phyloP scores from a whole-genome alignment of 331 rosid genomes.

The Malus hybrid region DNA sequence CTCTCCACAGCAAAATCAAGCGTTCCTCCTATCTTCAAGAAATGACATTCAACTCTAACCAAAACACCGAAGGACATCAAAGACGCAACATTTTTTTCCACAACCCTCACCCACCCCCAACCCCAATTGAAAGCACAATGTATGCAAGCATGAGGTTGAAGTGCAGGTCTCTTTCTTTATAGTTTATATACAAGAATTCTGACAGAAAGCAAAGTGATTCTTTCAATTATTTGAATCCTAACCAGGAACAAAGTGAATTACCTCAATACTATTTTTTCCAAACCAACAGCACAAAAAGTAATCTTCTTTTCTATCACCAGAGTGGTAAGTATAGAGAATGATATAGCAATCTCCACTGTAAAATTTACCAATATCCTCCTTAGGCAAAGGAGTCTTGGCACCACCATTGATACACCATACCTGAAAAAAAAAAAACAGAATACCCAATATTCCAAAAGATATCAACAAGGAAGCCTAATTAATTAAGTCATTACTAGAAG shows the following conservation, averaged over 20 bases:
- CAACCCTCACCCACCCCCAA: neutral
- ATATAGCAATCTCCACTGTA: constrained; percentile 95
- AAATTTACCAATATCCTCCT: constrained; percentile 81
- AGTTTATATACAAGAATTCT: neutral
- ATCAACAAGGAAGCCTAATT: neutral
- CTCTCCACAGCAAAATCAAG: neutral
- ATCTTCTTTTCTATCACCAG: constrained; percentile 96
- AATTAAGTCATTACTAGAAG: constrained; percentile 17
- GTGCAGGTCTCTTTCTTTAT: neutral
- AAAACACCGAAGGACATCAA: neutral
- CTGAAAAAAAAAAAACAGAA: constrained; percentile 26
- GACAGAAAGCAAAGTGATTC: neutral
- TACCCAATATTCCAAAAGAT: neutral
- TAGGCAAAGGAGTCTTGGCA: constrained; percentile 68
- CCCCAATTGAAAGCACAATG: neutral
- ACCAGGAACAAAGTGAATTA: constrained; percentile 27
- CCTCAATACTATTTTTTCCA: constrained; percentile 89
- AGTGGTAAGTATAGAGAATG: constrained; percentile 73
- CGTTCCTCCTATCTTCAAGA: neutral
- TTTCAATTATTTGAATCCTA: constrained; percentile 10
- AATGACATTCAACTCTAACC: neutral
- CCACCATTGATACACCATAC: constrained; percentile 85
- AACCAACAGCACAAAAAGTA: constrained; percentile 86
- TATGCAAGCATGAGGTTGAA: neutral
- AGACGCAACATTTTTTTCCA: neutral